phyloP scores from a whole-genome alignment of 2,329 filamentous ascomycete genomes.

The Whalleya microplaca region DNA sequence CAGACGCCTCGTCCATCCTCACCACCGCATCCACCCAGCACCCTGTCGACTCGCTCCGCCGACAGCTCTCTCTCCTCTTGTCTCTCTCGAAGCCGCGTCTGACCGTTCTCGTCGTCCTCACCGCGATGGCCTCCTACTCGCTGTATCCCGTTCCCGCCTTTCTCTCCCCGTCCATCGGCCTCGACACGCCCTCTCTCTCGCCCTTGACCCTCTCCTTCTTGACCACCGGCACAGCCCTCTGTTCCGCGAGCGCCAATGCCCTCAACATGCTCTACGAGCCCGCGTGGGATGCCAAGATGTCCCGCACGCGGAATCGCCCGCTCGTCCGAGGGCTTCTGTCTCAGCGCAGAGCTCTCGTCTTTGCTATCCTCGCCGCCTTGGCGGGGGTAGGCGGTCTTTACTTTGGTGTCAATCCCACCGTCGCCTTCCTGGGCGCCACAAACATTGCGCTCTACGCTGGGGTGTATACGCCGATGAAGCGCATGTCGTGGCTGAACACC shows the following conservation, averaged over 20 bases:
- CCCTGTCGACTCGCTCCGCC: constrained; percentile 58
- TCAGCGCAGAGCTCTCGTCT: constrained; percentile 71
- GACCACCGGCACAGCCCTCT: constrained; percentile 84
- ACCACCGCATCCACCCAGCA: constrained; percentile 55
- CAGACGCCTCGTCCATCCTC: constrained; percentile 59
- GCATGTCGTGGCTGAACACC: constrained; percentile 83
- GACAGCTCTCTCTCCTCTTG: constrained; percentile 78
- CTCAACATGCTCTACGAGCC: constrained; percentile 98
- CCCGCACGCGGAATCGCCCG: constrained; percentile 86
- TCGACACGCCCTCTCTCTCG: constrained; percentile 77
- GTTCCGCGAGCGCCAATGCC: constrained; percentile 88
- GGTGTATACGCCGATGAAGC: constrained; percentile 90
- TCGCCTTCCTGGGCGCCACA: constrained; percentile 78
- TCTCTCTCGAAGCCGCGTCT: constrained; percentile 95
- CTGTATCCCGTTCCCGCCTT: constrained; percentile 91
- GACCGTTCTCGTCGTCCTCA: constrained; percentile 87
- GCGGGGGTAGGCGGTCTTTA: constrained; percentile 75
- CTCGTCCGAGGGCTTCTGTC: constrained; percentile 82
- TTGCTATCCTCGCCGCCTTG: constrained; percentile 74
- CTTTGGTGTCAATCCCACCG: constrained; percentile 91
- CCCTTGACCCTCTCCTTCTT: constrained; percentile 92
- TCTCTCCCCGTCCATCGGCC: constrained; percentile 66
- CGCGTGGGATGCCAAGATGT: constrained; percentile 89
- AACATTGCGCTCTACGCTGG: constrained; percentile 93
- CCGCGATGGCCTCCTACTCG: constrained; percentile 87